Conservation (phyloP, 495 filamentous ascomycete genomes). For the Umbilicaria muhlenbergii region DNA sequence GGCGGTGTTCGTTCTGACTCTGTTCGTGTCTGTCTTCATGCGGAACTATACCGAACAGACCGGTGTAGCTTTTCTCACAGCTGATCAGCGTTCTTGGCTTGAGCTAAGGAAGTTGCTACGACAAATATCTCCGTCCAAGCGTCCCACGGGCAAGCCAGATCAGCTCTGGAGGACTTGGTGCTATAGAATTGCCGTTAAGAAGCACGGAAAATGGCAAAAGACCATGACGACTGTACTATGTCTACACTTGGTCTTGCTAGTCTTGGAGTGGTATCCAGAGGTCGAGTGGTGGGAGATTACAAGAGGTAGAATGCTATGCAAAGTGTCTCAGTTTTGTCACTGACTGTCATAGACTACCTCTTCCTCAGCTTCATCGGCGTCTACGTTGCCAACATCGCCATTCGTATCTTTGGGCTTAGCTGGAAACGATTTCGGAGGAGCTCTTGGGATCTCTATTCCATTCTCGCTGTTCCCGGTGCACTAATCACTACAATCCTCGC, state of each 20-base stretch:
- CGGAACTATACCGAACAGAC: conserved; percentile 98
- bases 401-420: conserved; percentile 76
- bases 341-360: conserved; percentile 34
- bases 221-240: conserved; percentile 64
- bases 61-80: conserved; percentile 88
- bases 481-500: conserved; percentile 62
- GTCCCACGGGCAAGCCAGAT: conserved; percentile 57
- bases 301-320: conserved; percentile 4
- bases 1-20: conserved; percentile 90
- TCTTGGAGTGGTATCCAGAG: conserved; percentile 75
- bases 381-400: conserved; percentile 70
- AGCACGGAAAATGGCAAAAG: conserved; percentile 84
- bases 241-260: conserved; percentile 66
- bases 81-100: conserved; percentile 93
- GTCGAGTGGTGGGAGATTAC: conserved; percentile 34
- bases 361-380: conserved; percentile 77
- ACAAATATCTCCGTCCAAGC: conserved; percentile 85
- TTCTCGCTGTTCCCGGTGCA: conserved; percentile 72
- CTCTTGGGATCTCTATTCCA: conserved; percentile 88
- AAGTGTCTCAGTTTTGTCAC: background rate
- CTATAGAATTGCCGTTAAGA: conserved; percentile 84
- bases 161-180: conserved; percentile 80
- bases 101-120: conserved; percentile 85
- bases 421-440: conserved; percentile 88
- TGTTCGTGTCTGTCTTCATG: conserved; percentile 99